Conservation (phyloP, 495 filamentous ascomycete species). For the Aspergillus mulundensis region DNA sequence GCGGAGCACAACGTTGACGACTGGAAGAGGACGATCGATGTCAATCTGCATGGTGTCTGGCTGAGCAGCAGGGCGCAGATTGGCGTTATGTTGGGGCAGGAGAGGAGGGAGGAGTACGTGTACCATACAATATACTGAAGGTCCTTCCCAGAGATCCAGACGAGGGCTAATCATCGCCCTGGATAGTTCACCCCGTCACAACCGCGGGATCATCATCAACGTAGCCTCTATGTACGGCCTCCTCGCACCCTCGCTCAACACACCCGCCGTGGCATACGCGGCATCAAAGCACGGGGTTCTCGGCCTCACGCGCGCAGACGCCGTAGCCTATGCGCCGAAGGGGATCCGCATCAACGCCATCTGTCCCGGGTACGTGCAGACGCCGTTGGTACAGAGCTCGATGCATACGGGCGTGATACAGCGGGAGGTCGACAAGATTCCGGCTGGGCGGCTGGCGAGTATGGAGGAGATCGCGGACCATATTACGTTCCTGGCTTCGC, state of each 20-base stretch:
- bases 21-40: no score
- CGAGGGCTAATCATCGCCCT: no score
- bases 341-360: constrained; percentile 3
- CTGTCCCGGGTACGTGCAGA: not conserved
- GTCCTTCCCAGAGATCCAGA: no score
- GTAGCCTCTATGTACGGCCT: not conserved
- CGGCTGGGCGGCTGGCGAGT: constrained; percentile 54
- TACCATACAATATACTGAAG: no score
- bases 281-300: not conserved
- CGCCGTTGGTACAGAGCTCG: not conserved
- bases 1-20: no score
- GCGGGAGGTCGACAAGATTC: constrained; percentile 33
- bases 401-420: not conserved
- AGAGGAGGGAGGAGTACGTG: no score
- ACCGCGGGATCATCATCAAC: constrained; percentile 2
- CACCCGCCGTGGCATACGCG: not conserved
- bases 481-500: constrained; percentile 56
- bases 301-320: not conserved
- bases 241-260: not conserved
- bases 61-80: no score
- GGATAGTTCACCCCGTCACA: not conserved
- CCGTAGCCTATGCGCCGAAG: not conserved
- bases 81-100: no score
- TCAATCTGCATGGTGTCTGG: no score
- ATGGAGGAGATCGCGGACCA: constrained; percentile 65